Base-by-base conservation (phyloP, 441 rosid species). In the Biscutella laevigata region DNA sequence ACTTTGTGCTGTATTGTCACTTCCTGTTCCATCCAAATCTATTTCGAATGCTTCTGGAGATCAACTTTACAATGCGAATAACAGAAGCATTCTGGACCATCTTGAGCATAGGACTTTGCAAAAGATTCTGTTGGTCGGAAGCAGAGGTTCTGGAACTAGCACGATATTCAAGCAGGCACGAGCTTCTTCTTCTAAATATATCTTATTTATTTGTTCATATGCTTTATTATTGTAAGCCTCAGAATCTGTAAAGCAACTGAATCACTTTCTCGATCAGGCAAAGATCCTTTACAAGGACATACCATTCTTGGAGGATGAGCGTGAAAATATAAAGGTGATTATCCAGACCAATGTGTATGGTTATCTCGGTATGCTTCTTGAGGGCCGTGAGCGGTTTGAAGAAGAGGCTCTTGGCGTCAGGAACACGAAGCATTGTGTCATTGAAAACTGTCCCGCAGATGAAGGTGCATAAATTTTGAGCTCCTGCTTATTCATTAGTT, bases 121-220 rank as follows among this genome's bases (percentile, higher is more conserved):
- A 67, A 88, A 86, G 38, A 73, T 88, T 59, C 91, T 92, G 41
- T 72, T 92, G 72, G 86, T 92, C 51, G 98, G 98, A 47, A 77
- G 49, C 60, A 71, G 51, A 21, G 94, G 92, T 62, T 86, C 96
- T 61, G 98, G 98, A 50, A 83, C 98, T 6, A 88, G 98, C 57
- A 92, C 95, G 8, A 80, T 92, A 61, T 92, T 88, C 71, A 92
- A 92, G 76, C 96, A 88, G 96, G 98, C 82, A 57, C 41, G 41
- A 57, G 66, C 39, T 62, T 66, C 29, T 35, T 45, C 29, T 17
- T 29, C 4, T 24, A 24, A 17, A 28, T 6, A 28, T 8, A 8
- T 48, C 16, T 16, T 34, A 19, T 26, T 11, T 42, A 36, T 48
- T 59, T 46, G 50, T 59, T 50, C 41, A 39, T 36, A 10, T 30